Conservation (phyloP, 805 yeast species). For the Lachancea fermentati region DNA sequence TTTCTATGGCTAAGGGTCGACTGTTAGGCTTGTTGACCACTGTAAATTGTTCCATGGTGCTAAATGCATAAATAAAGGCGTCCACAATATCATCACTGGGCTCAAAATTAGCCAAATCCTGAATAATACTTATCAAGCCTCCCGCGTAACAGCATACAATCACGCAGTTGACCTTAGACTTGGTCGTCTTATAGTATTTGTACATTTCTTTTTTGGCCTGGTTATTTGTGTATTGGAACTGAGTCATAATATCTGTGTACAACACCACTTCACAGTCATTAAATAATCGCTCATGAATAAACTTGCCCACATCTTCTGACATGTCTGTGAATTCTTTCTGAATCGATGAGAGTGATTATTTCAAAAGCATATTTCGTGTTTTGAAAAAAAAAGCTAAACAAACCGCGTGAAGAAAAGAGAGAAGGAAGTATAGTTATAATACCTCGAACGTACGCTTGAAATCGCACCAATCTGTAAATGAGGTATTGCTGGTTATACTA, state of each 20-base stretch:
- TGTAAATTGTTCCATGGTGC: constrained; percentile 22
- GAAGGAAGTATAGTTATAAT: too few relatives aligned
- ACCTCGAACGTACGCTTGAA: too few relatives aligned
- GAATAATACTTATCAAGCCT: constrained; percentile 19
- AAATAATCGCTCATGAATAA: constrained; percentile 22
- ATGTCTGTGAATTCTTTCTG: background rate
- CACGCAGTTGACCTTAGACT: constrained; percentile 26
- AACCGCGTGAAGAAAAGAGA: too few relatives aligned
- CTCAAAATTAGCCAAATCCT: constrained; percentile 17
- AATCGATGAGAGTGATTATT: too few relatives aligned
- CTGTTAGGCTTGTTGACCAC: constrained; percentile 2
- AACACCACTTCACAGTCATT: constrained; percentile 24
- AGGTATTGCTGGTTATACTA: too few relatives aligned
- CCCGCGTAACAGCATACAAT: constrained; percentile 20
- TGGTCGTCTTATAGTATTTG: constrained; percentile 23
- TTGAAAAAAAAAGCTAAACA: too few relatives aligned
- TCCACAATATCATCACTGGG: constrained; percentile 19
- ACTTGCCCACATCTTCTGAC: constrained; percentile 4
- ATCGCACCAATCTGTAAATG: too few relatives aligned
- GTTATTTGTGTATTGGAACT: constrained; percentile 23
- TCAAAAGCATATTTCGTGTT: too few relatives aligned
- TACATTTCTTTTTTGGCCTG: constrained; percentile 28
- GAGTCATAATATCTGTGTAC: constrained; percentile 25
- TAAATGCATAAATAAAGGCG: constrained; percentile 32
- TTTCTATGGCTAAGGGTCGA: constrained; percentile 5